Evolutionary conservation across 108 stramenopile genomes (phyloP).

Genomic region (Conticribra weissflogii): DNA sequence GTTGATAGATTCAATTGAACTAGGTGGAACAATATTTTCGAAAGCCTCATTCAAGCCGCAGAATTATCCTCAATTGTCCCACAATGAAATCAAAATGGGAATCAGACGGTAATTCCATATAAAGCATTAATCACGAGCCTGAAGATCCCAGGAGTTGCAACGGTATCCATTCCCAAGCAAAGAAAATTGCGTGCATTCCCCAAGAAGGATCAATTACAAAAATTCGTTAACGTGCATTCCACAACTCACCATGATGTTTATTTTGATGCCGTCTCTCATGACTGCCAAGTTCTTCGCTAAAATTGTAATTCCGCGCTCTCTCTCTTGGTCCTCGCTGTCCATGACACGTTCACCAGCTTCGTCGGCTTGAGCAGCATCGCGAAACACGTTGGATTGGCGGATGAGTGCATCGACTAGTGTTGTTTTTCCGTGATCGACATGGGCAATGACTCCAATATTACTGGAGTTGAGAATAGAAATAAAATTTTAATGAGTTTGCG

Average conservation of each 20-base stretch:
- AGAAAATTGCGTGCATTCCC: too few relatives aligned
- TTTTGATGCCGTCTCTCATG: slow-evolving; percentile 89
- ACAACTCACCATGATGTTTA: slow-evolving; percentile 90
- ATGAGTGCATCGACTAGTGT: slow-evolving; percentile 96
- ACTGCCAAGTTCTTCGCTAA: slow-evolving; percentile 97
- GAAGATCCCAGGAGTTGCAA: too few relatives aligned
- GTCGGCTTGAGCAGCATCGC: slow-evolving; percentile 87
- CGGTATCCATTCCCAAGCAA: background rate
- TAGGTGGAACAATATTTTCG: background rate
- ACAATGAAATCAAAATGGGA: background rate
- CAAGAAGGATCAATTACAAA: too few relatives aligned
- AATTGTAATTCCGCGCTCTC: slow-evolving; percentile 99
- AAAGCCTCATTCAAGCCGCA: slow-evolving; percentile 45
- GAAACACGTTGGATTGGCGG: slow-evolving; percentile 92
- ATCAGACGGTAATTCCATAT: slow-evolving; percentile 46
- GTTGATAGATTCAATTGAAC: background rate
- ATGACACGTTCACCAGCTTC: slow-evolving; percentile 94
- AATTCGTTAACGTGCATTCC: too few relatives aligned
- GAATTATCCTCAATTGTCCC: slow-evolving; percentile 30
- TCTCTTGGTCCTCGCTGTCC: slow-evolving; percentile 98
- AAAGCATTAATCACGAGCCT: slow-evolving; percentile 40
- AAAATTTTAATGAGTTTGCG: background rate
- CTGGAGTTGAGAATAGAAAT: slow-evolving; percentile 1
- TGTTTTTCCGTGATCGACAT: slow-evolving; percentile 98
- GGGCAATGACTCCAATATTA: slow-evolving; percentile 91